Base-by-base conservation (phyloP, 768 basidiomycete genomes). In the Tylopilus plumbeoviolaceoides region DNA sequence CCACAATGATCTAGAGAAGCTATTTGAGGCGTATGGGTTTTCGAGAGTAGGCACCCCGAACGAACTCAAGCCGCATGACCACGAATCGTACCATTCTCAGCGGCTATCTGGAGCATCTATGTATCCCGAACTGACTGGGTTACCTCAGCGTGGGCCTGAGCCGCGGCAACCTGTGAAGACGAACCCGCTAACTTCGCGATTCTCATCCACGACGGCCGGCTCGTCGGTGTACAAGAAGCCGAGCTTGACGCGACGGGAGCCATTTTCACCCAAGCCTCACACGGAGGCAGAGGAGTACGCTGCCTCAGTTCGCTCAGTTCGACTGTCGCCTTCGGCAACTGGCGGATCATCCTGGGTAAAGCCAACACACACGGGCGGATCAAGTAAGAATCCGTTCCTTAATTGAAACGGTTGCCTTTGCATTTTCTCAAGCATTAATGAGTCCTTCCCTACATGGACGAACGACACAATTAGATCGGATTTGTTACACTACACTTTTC, bases 151-250 rank as follows among this genome's bases (percentile, higher is more conserved):
- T 25, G 78, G 74, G 39, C 83, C 89, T 7, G 85, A 89, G 61
- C 81, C 87, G n/a, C 78, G 87, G n/a, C 79, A 84, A 67, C 86
- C 88, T 18, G 75, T 88, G 57, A 78, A 77, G 70, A 72, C 68
- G 38, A 71, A 76, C 28, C 63, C 72, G 31, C 60, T 76, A 51
- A 63, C 72, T 7, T 77, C 78, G 54, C 71, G 79, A 48, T 78
- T 79, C 63, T 84, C 81, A 21, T 65, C 69, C 27, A 76, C 75
- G 45, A 78, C 77, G 31, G 58, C 69, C 45, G 71, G 71, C 39
- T 77, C 73, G 35, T 74, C 72, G 20, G 52, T 64, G 53, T 58
- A 57, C 56, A 66, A 67, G 61, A 61, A 58, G 60, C 68, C 43
- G 55, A 74, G 48, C 62, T 57, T 57, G 52, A 64, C 35, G 44